These are phyloP conservation scores for Pseudoneurospora amorphoporcata DNA, from an alignment of 495 filamentous ascomycete genomes.

Conservation along the genomic window DNA sequence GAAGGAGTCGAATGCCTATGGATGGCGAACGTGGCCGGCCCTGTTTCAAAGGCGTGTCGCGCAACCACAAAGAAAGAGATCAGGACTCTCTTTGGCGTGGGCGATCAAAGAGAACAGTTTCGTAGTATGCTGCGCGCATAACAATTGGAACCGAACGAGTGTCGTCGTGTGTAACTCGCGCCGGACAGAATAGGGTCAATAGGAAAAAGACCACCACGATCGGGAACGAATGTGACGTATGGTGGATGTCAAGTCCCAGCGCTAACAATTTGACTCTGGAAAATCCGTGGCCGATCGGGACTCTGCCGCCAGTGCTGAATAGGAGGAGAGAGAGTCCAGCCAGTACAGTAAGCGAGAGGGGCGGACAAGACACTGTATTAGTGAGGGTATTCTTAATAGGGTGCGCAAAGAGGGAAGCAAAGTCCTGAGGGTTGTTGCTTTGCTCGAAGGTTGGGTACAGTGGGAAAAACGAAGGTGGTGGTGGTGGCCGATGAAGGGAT, in stretches of 20 bases:
- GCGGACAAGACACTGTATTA: background rate
- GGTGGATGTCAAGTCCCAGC: conserved; percentile 4
- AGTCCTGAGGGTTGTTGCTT: background rate
- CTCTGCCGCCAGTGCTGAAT: background rate
- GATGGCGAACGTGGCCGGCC: background rate
- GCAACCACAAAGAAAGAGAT: background rate
- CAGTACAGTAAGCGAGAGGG: background rate
- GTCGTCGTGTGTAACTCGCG: background rate
- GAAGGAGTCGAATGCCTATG: background rate
- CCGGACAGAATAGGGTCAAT: background rate
- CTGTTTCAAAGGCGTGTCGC: background rate
- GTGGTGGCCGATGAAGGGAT: background rate
- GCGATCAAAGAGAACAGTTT: background rate
- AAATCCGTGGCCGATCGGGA: background rate
- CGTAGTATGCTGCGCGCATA: background rate
- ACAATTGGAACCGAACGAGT: background rate
- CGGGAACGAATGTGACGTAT: conserved; percentile 8
- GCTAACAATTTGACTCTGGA: background rate
- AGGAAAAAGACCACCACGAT: conserved; percentile 1
- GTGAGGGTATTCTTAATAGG: background rate
- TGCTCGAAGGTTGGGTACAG: background rate
- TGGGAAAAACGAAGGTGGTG: background rate
- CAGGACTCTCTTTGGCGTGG: background rate
- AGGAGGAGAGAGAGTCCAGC: background rate
- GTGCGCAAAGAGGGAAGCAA: background rate